Evolutionary conservation across 169 alveolate species (phyloP), one percentile per base, ranked within the genome.

Genomic region (Eimeria praecox): DNA sequence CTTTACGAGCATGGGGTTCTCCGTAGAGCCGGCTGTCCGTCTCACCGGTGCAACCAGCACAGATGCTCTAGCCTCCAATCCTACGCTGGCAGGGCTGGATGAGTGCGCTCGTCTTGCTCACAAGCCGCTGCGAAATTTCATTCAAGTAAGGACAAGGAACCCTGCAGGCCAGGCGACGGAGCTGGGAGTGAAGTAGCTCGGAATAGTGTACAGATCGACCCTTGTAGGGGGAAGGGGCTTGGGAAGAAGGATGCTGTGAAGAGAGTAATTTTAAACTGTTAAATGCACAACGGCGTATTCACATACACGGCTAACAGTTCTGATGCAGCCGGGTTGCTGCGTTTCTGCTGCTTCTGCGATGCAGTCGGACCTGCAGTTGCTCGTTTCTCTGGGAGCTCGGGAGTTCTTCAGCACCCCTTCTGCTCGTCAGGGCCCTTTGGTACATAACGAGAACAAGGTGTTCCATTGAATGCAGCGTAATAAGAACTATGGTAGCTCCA

Each of bases 81-180:
- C 94, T 30, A 71, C 94, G 5, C 94, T 89, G 6, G 86, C 69
- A 5, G 94, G 86, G 73, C 94, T 89, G 52, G 94, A 89, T 16
- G 94, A 89, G 35, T 66, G 82, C 49, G 42, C 94, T 18, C 94
- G 94, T 20, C 86, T 89, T 38, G 54, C 71, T 8, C 73, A 49
- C 87, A 89, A 89, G 46, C 87, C 94, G 27, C 73, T 89, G 46
- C 52, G 87, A 35, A 42, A 54, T 35, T 89, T 89, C 87, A 89
- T 89, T 40, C 94, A 89, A 42, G 94, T 71, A 38, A 24, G 94
- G 30, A 42, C 42, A 42, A 38, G 42, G 35, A 49, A 12, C 12
- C 56, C 5, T 49, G 56, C 12, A 12, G 62, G 62, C 62, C 9
- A 20, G 0, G 0, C 9, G 0, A 52, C 62, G 62, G 38, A 66